phyloP scores from a whole-genome alignment of 805 yeast genomes.

The Starmerella potacharoeniae region DNA sequence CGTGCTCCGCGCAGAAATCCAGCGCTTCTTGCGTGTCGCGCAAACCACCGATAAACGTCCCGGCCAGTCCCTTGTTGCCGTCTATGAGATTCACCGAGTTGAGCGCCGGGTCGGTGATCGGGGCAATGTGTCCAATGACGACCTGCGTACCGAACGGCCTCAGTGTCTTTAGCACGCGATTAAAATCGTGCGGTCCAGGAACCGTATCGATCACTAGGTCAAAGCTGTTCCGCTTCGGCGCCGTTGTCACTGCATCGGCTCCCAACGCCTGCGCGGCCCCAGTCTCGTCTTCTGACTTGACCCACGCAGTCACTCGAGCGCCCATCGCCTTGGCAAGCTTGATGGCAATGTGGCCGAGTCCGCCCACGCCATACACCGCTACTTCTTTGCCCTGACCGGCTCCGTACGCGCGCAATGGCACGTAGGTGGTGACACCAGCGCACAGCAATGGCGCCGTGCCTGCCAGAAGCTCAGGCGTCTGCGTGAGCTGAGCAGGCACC shows the following conservation, averaged over 20 bases:
- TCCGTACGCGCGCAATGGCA: constrained; percentile 45
- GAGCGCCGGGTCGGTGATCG: constrained; percentile 27
- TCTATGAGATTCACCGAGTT: constrained; percentile 39
- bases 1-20: constrained; percentile 47
- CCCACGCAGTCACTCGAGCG: constrained; percentile 49
- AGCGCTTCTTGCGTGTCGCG: constrained; percentile 57
- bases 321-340: constrained; percentile 52
- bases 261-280: constrained; percentile 45
- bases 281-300: constrained; percentile 41
- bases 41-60: constrained; percentile 53
- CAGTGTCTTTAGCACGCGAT: constrained; percentile 39
- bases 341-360: constrained; percentile 55
- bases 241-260: constrained; percentile 39
- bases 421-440: constrained; percentile 64
- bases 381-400: constrained; percentile 42
- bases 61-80: constrained; percentile 29
- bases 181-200: constrained; percentile 39
- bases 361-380: constrained; percentile 56
- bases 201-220: constrained; percentile 47
- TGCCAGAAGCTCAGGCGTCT: constrained; percentile 26
- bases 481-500: constrained; percentile 43
- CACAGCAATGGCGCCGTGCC: constrained; percentile 64
- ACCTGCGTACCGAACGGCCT: constrained; percentile 49
- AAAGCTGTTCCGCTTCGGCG: constrained; percentile 28
- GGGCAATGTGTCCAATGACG: constrained; percentile 53